Percentiles rank a stretch among this genome's conserved stretches.
phyloP scores from a whole-genome alignment of 202 grass and related monocot genomes.

The Dendrocalamus latiflorus region DNA sequence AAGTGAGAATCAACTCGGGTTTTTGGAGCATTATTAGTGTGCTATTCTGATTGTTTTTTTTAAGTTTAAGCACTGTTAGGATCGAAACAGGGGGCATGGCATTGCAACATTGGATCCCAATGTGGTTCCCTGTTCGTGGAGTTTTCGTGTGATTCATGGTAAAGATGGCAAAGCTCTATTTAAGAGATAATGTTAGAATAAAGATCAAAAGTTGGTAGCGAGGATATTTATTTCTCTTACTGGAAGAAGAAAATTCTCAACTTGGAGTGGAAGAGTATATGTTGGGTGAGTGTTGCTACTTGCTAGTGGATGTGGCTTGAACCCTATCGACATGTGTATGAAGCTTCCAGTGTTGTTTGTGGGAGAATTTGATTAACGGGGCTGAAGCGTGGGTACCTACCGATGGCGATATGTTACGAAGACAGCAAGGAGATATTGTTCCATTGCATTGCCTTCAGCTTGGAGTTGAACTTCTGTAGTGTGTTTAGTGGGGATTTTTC shows the following conservation, averaged over 20 bases:
- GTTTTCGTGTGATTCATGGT: background rate
- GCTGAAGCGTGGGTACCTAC: background rate
- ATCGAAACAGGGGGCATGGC: background rate
- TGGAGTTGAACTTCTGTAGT: no score
- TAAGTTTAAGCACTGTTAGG: background rate
- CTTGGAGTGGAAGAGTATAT: no score
- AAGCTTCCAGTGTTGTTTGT: background rate
- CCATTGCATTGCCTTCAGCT: background rate
- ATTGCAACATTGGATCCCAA: background rate
- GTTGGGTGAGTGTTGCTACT: no score
- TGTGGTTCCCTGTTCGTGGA: background rate
- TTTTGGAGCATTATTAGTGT: background rate
- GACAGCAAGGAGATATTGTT: background rate
- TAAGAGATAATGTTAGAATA: no score
- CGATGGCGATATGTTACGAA: background rate
- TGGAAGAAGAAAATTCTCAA: background rate
- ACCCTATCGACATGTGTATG: background rate
- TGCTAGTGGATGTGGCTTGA: background rate
- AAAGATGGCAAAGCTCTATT: background rate
- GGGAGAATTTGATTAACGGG: background rate
- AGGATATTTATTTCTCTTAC: no score
- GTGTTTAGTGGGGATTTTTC: no score
- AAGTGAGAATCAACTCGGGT: background rate
- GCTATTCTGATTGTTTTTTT: background rate
- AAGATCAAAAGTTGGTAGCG: no score